phyloP scores from a whole-genome alignment of 108 stramenopile species.

The Stephanodiscus triporus region DNA sequence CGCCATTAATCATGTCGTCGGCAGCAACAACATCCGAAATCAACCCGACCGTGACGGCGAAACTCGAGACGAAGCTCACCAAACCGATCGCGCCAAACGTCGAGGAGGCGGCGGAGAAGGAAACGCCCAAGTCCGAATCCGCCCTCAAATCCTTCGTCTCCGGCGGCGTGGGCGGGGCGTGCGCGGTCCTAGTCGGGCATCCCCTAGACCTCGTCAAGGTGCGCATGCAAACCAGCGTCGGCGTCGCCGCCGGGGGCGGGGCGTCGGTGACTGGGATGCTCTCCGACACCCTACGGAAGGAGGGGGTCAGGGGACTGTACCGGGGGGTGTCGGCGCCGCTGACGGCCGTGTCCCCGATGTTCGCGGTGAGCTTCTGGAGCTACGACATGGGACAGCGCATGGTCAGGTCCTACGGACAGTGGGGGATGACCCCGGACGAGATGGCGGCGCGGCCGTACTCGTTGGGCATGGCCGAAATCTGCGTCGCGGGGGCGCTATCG shows the following conservation, averaged over 20 bases:
- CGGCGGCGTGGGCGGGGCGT: conserved; percentile 82
- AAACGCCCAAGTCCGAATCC: conserved; percentile 1
- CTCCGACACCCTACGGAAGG: conserved; percentile 61
- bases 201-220: conserved; percentile 82
- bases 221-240: conserved; percentile 66
- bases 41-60: conserved; percentile 14
- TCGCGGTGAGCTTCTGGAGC: conserved; percentile 92
- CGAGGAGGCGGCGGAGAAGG: not conserved
- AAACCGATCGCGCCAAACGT: conserved; percentile 9
- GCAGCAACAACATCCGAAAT: conserved; percentile 40
- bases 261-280: conserved; percentile 69
- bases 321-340: conserved; percentile 87
- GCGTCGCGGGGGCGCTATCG: conserved; percentile 81
- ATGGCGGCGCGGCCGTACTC: conserved; percentile 17
- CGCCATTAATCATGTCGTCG: conserved; percentile 2
- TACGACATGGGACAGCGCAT: conserved; percentile 81
- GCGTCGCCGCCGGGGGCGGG: conserved; percentile 25
- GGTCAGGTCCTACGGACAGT: conserved; percentile 42
- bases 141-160: conserved; percentile 74
- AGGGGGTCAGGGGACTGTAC: conserved; percentile 84
- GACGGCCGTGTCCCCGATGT: conserved; percentile 88
- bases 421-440: conserved; percentile 38
- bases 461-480: conserved; percentile 65
- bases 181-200: conserved; percentile 73
- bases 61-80: conserved; percentile 20